Evolutionary conservation across 495 filamentous ascomycete genomes (phyloP).

Genomic region (Pseudevernia furfuracea): DNA sequence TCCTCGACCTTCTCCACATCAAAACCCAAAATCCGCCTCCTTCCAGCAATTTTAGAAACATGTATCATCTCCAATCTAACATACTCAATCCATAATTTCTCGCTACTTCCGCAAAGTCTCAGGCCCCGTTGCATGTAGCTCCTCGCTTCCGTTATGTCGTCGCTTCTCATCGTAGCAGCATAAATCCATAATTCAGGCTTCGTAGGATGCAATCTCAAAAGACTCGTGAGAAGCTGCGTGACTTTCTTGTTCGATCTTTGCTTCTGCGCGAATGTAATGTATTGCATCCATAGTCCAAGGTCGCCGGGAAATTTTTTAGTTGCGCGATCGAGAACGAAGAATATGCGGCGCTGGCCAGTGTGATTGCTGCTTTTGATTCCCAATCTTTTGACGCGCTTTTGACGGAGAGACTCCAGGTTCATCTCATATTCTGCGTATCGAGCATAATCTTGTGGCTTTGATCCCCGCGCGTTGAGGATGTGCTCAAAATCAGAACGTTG

Average conservation of each 20-base stretch:
- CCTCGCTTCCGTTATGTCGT: conserved; percentile 74
- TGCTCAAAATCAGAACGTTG: conserved; percentile 93
- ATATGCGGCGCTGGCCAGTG: conserved; percentile 71
- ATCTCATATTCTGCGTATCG: conserved; percentile 88
- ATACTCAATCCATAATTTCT: conserved; percentile 79
- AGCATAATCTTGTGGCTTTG: conserved; percentile 65
- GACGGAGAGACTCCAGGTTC: conserved; percentile 73
- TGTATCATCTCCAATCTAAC: conserved; percentile 88
- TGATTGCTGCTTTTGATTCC: conserved; percentile 56
- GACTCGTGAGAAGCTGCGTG: conserved; percentile 63
- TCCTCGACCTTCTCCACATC: conserved; percentile 47
- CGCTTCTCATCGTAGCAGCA: conserved; percentile 71
- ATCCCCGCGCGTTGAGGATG: conserved; percentile 72
- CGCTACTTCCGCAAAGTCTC: conserved; percentile 70
- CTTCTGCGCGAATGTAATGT: conserved; percentile 70
- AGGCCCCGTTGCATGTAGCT: conserved; percentile 85
- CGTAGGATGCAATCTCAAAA: conserved; percentile 75
- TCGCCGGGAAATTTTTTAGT: conserved; percentile 80
- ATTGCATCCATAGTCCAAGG: conserved; percentile 82
- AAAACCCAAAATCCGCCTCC: conserved; percentile 61
- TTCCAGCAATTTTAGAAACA: conserved; percentile 66
- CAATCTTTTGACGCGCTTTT: conserved; percentile 72
- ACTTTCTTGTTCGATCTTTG: conserved; percentile 76
- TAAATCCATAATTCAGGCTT: conserved; percentile 82
- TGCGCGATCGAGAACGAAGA: conserved; percentile 80